Base-by-base conservation (phyloP, 2,329 filamentous ascomycete genomes). In the Fusarium humuli region DNA sequence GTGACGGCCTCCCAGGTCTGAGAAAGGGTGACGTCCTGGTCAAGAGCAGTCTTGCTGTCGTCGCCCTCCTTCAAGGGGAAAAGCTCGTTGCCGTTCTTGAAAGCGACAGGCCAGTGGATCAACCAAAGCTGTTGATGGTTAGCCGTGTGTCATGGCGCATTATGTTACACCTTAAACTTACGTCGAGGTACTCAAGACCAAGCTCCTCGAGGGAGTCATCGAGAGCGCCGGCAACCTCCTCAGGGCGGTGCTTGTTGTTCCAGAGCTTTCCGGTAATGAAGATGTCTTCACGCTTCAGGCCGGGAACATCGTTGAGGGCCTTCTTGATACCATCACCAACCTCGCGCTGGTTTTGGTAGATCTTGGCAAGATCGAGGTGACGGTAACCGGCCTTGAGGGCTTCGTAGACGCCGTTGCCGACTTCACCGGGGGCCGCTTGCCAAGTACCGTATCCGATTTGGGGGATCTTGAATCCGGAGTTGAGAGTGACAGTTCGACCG, bases 181-280 rank as follows among this genome's bases (percentile, higher is more conserved):
- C 82, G 72, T 89, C 88, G 42, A 90, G 81, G 75, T 90, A 90
- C 57, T 88, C 86, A 5, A 85, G 82, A 52, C 83, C 82, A 61
- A 90, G 82, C 74, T 86, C 84, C 73, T 84, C 82, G 47, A 90
- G 80, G 5, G 86, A 87, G 49, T 86, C 84, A 65, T 87, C 82
- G 13, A 89, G 81, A 7, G 87, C 88, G 57, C 83, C 81, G 69
- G 84, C 83, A 46, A 90, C 88, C 54, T 86, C 81, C 72, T 87
- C 85, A 73, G 90, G 88, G 78, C 85, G 87, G 74, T 90, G 87
- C 81, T 75, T 77, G 72, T 90, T 90, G 72, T 84, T 85, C 83
- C 83, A 85, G 30, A 92, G 85, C 84, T 93, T 93, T 71, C 89
- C 91, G 58, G 90, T 92, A 73, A 89, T 81, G 81, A 87, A 89